Evolutionary conservation across 495 filamentous ascomycete species (phyloP).

Genomic region (Aspergillus kassunensis): DNA sequence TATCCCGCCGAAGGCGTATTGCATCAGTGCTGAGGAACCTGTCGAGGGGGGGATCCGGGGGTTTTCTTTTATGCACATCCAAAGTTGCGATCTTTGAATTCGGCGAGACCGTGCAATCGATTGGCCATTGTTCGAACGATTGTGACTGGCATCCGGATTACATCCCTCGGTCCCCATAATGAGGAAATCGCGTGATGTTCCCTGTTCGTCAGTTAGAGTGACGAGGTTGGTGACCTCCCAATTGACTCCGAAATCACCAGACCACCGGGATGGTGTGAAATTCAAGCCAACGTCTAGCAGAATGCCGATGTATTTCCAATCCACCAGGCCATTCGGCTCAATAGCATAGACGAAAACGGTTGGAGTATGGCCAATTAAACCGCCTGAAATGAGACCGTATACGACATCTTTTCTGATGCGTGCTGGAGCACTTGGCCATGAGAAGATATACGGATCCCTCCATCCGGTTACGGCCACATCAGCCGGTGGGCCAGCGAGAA

Average conservation of each 20-base stretch:
- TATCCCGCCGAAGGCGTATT: slow-evolving; percentile 28
- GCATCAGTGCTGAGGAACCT: background rate
- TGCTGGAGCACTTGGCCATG: slow-evolving; percentile 29
- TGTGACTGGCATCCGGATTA: background rate
- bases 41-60: background rate
- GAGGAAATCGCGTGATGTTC: slow-evolving; percentile 24
- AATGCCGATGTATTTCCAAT: slow-evolving; percentile 51
- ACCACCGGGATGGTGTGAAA: slow-evolving; percentile 40
- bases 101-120: background rate
- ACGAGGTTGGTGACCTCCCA: slow-evolving; percentile 55
- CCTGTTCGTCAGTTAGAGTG: slow-evolving; percentile 35
- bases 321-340: slow-evolving; percentile 37
- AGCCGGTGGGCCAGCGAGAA: slow-evolving; percentile 42
- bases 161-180: slow-evolving; percentile 3
- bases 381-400: slow-evolving; percentile 46
- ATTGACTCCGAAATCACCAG: slow-evolving; percentile 51
- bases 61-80: slow-evolving; percentile 30
- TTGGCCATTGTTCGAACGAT: background rate
- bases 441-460: slow-evolving; percentile 50
- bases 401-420: slow-evolving; percentile 19
- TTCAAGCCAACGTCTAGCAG: slow-evolving; percentile 44
- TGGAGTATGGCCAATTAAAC: slow-evolving; percentile 44
- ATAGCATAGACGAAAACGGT: slow-evolving; percentile 52
- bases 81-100: slow-evolving; percentile 27
- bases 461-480: slow-evolving; percentile 49